Base-by-base conservation (phyloP, 345 rosid genomes). In the Hibiscus tridactylites region DNA sequence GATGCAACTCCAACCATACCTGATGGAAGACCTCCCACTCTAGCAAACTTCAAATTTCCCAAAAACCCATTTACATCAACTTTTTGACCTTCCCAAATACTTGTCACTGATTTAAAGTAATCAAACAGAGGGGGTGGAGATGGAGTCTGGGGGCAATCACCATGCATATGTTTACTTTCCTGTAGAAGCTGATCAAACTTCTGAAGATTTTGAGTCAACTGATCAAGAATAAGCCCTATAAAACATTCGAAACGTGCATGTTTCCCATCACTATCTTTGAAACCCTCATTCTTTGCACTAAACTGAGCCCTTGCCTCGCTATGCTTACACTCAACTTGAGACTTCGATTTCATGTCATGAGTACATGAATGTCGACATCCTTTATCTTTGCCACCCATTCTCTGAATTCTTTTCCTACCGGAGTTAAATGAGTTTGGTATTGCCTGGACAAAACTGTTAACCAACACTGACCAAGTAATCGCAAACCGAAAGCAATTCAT, bases 401-500 rank as follows among this genome's bases (percentile, higher is more conserved):
- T 80, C 79, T 78, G 87, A 75, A 80, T 46, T 74, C 78, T 59
- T 65, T 79, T 85, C 85, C 83, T 87, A 60, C 71, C 75, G 24
- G 44, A 65, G 70, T 84, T 83, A 60, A 85, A 84, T 0, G 85
- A 88, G 68, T 75, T 73, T 9, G 88, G 90, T 42, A 87, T 71
- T n/a, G 90, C 80, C 81, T 89, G 84, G 61, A 77, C 84, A 67
- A 89, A 79, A 42, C 85, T 79, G 66, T 78, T 83, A 53, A 85
- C 78, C 82, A 89, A 73, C 82, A 85, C 66, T 2, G 93, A 83
- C 87, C 86, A 87, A 57, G 85, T 81, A 60, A 83, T 82, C 0
- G 88, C 86, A 83, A 89, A 89, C 68, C 81, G 87, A 77, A 84
- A 80, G 80, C 94, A 89, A 63, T 84, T 85, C 10, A 69, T 35